A percentile compares a stretch with the other conserved stretches of the same genome.
Conservation (phyloP, 2,329 filamentous ascomycete species). For the Microdochium bolleyi region DNA sequence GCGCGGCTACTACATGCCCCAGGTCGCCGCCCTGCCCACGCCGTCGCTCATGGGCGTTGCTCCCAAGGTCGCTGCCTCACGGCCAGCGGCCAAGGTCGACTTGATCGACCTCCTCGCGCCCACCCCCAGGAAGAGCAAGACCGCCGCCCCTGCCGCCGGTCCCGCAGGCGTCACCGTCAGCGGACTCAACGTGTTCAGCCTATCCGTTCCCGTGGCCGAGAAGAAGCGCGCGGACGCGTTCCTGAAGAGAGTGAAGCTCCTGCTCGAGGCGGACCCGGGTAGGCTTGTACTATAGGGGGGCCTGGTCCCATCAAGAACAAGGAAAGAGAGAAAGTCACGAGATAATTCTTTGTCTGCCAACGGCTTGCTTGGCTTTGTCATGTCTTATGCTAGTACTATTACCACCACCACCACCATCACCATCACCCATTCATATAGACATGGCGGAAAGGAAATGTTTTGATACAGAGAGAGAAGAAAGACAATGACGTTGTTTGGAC, state of each 20-base stretch:
- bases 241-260: conserved; percentile 75
- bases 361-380: no score
- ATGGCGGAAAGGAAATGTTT: no score
- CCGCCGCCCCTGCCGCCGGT: conserved; percentile 19
- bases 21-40: conserved; percentile 54
- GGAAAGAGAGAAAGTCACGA: neutral
- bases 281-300: conserved; percentile 54
- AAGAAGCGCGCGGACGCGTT: conserved; percentile 76
- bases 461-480: no score
- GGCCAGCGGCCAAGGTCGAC: conserved; percentile 53
- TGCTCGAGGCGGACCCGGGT: conserved; percentile 74
- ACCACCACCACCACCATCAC: no score
- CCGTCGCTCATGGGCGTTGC: conserved; percentile 25
- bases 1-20: conserved; percentile 61
- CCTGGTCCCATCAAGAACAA: neutral
- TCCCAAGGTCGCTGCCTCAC: conserved; percentile 18
- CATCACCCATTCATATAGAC: no score
- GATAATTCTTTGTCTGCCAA: neutral
- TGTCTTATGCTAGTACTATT: no score
- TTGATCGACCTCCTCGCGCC: conserved; percentile 74
- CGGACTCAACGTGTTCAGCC: conserved; percentile 70
- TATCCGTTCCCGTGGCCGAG: conserved; percentile 72
- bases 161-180: conserved; percentile 36
- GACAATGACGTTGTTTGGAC: no score
- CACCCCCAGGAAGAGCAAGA: conserved; percentile 19